Base-by-base conservation (phyloP, 495 filamentous ascomycete genomes). In the Daldinia vernicosa region DNA sequence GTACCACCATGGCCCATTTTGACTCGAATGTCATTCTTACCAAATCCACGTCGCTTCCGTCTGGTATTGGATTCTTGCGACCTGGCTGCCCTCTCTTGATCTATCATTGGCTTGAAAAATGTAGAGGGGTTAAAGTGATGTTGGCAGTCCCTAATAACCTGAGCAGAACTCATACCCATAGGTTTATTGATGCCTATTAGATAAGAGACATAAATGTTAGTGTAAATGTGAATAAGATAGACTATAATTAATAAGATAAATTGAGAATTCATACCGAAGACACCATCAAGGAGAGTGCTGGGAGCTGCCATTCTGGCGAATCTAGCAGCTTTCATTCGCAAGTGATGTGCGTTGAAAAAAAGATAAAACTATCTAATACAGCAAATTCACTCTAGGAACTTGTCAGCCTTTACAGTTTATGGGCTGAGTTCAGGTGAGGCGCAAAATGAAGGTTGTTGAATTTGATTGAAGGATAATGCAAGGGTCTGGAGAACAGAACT, bases 1-100 rank as follows among this genome's bases (percentile, higher is more conserved):
- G 95, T 99, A 33, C 95, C 95, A 35, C 96, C 95, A 81, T 99
- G 95, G 19, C 95, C 95, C 72, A 98, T 91, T 82, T 99, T 99
- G 66, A 98, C 90, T 63, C 92, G 85, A 7, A 91, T 66, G 0
- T 84, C 80, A 45, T 80, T 75, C 79, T 88, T 89, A 39, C 79
- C 76, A 57, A 74, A 72, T 52, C 84, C 81, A 64, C 86, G 81
- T 22, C 86, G 86, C 43, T 83, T 82, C 28, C 83, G 83, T 77
- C 90, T 86, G 75, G 78, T 84, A 8, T 81, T 77, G 24, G 75
- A 82, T 69, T 95, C 88, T 6, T 78, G 72, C 1, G 80, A 75
- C 43, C 89, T 87, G 3, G 69, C 76, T 0, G 74, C 78, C 15
- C 74, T 81, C 72, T 95, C 92, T 22, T 82, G 75, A 4, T 85